Base-by-base conservation (phyloP, 2,329 filamentous ascomycete species). In the Lecanosticta acicola region DNA sequence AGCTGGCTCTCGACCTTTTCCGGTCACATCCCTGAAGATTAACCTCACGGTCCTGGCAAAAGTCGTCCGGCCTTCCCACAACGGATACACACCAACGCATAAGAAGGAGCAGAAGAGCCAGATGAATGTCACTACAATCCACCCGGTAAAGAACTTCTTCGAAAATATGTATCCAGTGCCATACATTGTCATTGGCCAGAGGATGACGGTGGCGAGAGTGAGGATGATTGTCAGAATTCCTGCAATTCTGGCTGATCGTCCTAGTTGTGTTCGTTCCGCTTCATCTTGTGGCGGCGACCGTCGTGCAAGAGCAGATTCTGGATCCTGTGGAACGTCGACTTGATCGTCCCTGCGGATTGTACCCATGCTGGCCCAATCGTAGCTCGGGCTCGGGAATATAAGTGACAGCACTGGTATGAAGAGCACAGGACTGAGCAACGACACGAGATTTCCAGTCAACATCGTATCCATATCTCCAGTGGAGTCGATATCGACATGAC, bases 121-220 rank as follows among this genome's bases (percentile, higher is more conserved):
- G 34, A 90, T n/a, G 72, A 44, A 93, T 85, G 8, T 83, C 84
- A 1, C 80, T 75, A 9, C 89, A 3, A 57, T 52, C 59, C 59
- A 62, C 17, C 59, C 59, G 1, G 59, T 61, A 48, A 91, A 93
- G 72, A 93, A 93, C 18, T 74, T 75, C 72, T 87, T 85, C 65
- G 76, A 81, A 68, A 93, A 94, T 43, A 95, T 77, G 63, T 95
- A 95, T 1, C 78, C 78, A 0, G 76, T 76, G 9, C 87, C 89
- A 61, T 93, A 95, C 80, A 95, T 82, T 1, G 89, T 89, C 77
- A 95, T 91, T 0, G 90, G 89, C 88, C 89, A 95, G 13, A 95
- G 76, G 1, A 95, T 74, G 0, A 95, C 71, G 45, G 94, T 72
- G 0, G 80, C 75, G 0, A 94, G 50, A 0, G 87, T 85, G 70